These are phyloP conservation scores for Malus hybrid DNA, from an alignment of 331 rosid species.

Conservation along the genomic window DNA sequence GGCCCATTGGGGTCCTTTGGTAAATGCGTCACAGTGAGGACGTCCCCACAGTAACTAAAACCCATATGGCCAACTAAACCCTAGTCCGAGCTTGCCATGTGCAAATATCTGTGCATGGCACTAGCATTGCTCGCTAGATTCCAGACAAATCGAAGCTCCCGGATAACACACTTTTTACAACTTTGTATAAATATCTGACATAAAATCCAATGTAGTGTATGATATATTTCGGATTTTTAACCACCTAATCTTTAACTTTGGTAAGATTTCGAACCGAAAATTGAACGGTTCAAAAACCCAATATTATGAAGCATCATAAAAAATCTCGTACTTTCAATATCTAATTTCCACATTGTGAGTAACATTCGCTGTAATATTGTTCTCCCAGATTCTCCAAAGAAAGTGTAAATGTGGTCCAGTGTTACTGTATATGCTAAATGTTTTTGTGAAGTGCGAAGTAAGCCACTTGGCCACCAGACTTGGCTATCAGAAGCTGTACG, in stretches of 20 bases:
- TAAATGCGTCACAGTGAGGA: neutral
- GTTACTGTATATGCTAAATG: neutral
- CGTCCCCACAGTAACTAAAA: neutral
- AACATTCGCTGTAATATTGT: neutral
- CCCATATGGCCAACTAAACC: neutral
- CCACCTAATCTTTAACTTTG: neutral
- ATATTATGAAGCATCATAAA: no score
- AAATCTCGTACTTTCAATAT: neutral
- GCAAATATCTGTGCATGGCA: neutral
- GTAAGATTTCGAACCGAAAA: neutral
- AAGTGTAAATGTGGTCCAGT: neutral
- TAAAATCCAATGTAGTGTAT: neutral
- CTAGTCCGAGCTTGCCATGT: constrained; percentile 4
- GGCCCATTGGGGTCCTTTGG: neutral
- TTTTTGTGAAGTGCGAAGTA: neutral
- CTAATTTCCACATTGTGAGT: neutral
- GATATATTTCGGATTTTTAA: no score
- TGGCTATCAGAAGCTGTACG: no score
- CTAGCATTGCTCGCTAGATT: neutral
- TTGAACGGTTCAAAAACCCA: no score
- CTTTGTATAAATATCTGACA: neutral
- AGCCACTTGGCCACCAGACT: no score
- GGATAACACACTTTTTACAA: neutral
- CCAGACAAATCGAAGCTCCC: neutral
- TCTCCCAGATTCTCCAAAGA: neutral